Conservation (phyloP, 2,329 filamentous ascomycete species). For the Pseudonectria foliicola region DNA sequence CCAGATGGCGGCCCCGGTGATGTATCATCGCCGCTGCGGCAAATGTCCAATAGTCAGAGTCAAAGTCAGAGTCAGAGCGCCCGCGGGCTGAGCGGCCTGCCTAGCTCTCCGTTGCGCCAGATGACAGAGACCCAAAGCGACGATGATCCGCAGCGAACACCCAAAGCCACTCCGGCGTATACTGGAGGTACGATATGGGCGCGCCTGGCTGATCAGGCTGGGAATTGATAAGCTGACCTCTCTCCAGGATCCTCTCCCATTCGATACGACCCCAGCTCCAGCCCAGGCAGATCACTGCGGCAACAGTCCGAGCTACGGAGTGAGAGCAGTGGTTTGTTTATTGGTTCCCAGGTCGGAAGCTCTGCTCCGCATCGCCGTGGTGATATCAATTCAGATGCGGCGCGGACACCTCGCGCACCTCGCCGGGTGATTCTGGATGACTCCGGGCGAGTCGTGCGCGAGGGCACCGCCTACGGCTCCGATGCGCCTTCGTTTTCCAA, state of each 20-base stretch:
- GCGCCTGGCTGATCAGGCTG: neutral
- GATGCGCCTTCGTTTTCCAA: constrained; percentile 56
- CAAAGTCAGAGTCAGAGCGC: no score
- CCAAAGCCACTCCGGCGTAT: constrained; percentile 54
- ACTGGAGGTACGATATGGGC: constrained; percentile 50
- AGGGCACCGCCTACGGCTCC: constrained; percentile 43
- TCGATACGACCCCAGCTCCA: constrained; percentile 84
- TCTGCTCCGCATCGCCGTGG: constrained; percentile 56
- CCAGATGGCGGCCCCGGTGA: constrained; percentile 27
- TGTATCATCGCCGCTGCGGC: constrained; percentile 48
- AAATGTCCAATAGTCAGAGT: constrained; percentile 51
- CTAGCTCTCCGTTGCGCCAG: constrained; percentile 55
- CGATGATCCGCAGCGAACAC: constrained; percentile 57
- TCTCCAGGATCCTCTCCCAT: constrained; percentile 81
- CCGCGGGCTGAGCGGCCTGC: constrained; percentile 26
- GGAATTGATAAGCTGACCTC: no score
- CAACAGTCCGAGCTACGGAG: constrained; percentile 68
- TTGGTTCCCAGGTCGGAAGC: constrained; percentile 54
- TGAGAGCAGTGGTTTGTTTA: constrained; percentile 82
- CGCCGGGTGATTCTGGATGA: constrained; percentile 55
- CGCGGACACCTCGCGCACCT: constrained; percentile 45
- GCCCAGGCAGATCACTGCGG: constrained; percentile 59
- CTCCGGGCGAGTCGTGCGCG: constrained; percentile 48
- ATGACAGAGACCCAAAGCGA: constrained; percentile 51
- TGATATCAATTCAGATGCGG: constrained; percentile 78